Evolutionary conservation across 768 basidiomycete species (phyloP).

Genomic region (Suillus tomentosus): DNA sequence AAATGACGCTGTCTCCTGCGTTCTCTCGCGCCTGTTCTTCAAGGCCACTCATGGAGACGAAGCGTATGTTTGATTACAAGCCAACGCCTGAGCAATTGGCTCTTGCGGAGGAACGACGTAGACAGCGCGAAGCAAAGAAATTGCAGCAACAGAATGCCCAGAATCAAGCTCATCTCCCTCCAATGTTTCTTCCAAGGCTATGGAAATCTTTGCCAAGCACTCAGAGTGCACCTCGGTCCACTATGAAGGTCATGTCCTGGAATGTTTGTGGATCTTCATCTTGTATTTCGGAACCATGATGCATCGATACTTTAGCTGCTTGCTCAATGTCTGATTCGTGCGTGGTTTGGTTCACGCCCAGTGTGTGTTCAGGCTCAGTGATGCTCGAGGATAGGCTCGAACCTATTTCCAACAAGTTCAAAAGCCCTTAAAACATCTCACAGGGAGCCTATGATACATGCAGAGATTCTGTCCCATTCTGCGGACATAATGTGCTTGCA

Average conservation of each 20-base stretch:
- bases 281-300: slow-evolving; percentile 11
- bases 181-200: slow-evolving; percentile 24
- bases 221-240: slow-evolving; percentile 5
- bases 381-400: slow-evolving; percentile 53
- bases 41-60: slow-evolving; percentile 8
- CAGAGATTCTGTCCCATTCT: slow-evolving; percentile 71
- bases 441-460: slow-evolving; percentile 73
- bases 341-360: slow-evolving; percentile 34
- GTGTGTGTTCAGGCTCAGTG: background rate
- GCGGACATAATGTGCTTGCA: slow-evolving; percentile 88
- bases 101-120: slow-evolving; percentile 46
- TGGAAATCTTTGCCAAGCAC: slow-evolving; percentile 37
- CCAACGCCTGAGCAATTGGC: slow-evolving; percentile 60
- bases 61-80: slow-evolving; percentile 15
- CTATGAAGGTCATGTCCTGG: slow-evolving; percentile 73
- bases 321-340: slow-evolving; percentile 79
- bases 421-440: slow-evolving; percentile 76
- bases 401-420: slow-evolving; percentile 79
- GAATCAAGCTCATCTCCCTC: slow-evolving; percentile 10
- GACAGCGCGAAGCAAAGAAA: slow-evolving; percentile 49
- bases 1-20: background rate
- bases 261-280: slow-evolving; percentile 57
- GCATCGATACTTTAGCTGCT: slow-evolving; percentile 51
- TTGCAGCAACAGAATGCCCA: slow-evolving; percentile 24
- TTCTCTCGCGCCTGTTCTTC: background rate